These are phyloP conservation scores for Casaregolazyma lundiana DNA, from an alignment of 1,139 yeast genomes.

Conservation along the genomic window DNA sequence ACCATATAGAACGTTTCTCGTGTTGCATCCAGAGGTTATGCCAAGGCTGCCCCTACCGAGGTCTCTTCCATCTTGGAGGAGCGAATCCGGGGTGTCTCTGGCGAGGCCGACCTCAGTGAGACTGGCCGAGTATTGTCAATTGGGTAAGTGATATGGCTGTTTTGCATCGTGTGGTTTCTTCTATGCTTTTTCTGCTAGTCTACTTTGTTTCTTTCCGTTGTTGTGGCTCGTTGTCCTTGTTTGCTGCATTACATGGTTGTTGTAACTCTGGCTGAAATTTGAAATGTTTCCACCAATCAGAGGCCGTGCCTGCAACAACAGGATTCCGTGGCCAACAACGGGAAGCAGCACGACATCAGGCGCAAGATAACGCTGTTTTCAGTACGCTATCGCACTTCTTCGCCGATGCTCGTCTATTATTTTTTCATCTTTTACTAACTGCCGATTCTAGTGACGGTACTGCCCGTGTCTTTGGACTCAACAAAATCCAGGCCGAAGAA, in stretches of 20 bases:
- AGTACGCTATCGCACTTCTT: background rate
- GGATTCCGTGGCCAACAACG: too few relatives aligned
- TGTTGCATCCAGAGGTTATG: conserved; percentile 56
- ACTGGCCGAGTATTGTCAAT: conserved; percentile 99
- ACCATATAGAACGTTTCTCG: conserved; percentile 14
- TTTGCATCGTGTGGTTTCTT: background rate
- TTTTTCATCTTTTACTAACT: background rate
- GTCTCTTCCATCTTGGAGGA: conserved; percentile 98
- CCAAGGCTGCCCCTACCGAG: conserved; percentile 99
- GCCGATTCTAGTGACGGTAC: conserved; percentile 83
- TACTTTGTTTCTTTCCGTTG: conserved; percentile 2
- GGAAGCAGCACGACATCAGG: too few relatives aligned
- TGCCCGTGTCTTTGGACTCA: conserved; percentile 99
- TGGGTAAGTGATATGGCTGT: conserved; percentile 54
- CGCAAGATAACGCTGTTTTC: too few relatives aligned
- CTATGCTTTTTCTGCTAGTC: background rate
- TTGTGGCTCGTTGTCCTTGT: background rate
- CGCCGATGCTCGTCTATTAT: background rate
- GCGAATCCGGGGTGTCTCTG: conserved; percentile 98
- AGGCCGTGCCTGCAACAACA: conserved; percentile 3
- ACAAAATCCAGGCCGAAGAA: conserved; percentile 99
- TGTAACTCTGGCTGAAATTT: conserved; percentile 6
- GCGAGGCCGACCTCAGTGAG: conserved; percentile 96
- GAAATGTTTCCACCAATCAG: conserved; percentile 15
- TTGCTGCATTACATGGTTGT: background rate